Percentiles rank a stretch among this genome's conserved stretches.
Evolutionary conservation across 768 basidiomycete genomes (phyloP).

Genomic region (Lactarius hatsudake): DNA sequence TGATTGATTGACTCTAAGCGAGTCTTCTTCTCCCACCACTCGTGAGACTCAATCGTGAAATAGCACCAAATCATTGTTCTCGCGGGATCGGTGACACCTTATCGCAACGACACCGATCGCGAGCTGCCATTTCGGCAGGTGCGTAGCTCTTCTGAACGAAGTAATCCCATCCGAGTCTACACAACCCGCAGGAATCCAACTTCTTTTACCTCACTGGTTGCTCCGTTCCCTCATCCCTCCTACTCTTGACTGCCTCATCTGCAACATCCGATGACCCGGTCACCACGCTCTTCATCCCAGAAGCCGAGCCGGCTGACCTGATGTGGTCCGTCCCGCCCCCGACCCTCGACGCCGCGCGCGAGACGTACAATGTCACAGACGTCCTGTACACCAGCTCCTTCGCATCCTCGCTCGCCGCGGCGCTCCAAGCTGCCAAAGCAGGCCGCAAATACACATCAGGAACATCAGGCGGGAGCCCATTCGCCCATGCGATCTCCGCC

Average conservation of each 20-base stretch:
- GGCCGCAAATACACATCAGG: no score
- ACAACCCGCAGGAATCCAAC: conserved; percentile 61
- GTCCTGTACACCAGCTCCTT: conserved; percentile 52
- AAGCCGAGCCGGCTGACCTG: conserved; percentile 65
- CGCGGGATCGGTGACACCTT: conserved; percentile 59
- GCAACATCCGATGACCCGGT: conserved; percentile 40
- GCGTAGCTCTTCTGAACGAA: conserved; percentile 27
- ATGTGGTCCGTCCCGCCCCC: conserved; percentile 91
- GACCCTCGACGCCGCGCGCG: conserved; percentile 53
- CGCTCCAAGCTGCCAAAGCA: conserved; percentile 40
- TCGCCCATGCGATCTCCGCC: no score
- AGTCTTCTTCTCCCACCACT: neutral
- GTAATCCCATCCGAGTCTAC: conserved; percentile 16
- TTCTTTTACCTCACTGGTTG: conserved; percentile 88
- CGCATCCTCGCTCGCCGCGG: conserved; percentile 43
- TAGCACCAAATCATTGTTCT: conserved; percentile 71
- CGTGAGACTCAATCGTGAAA: neutral
- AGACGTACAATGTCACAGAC: conserved; percentile 57
- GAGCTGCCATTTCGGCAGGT: conserved; percentile 66
- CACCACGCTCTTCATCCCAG: conserved; percentile 74
- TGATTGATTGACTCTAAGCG: conserved; percentile 31
- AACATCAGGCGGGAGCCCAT: no score
- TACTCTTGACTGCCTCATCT: conserved; percentile 58
- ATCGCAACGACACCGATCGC: conserved; percentile 81
- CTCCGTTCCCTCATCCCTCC: conserved; percentile 63